Evolutionary conservation across 2,329 filamentous ascomycete genomes (phyloP), one percentile per base, ranked within the genome.

Genomic region (Keithomyces neogunnii): DNA sequence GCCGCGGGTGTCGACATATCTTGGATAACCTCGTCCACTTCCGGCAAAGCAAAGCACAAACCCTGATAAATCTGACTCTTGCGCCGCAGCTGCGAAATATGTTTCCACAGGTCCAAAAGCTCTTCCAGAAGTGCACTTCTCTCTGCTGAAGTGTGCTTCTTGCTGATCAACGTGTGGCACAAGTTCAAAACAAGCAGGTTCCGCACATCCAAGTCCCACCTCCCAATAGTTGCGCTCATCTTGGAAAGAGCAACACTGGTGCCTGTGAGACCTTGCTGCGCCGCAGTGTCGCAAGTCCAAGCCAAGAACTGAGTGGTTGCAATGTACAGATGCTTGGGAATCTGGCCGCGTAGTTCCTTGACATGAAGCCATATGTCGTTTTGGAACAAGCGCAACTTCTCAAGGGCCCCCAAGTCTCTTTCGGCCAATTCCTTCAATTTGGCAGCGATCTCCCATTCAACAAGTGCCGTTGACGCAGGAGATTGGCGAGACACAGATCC

Each of bases 71-170:
- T 33, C 42, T 66, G 63, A n/a, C 62, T 60, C 4, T 48, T 53
- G 9, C 68, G 61, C 42, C 57, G 62, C 39, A 70, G 55, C 48
- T 66, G 64, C 1, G 69, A 68, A 11, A 70, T 52, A 51, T 69
- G 65, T 56, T 64, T 63, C 69, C 69, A 71, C 49, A 70, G 51
- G 10, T 60, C 59, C 32, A 69, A 39, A 4, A 70, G 57, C 53
- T 70, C 66, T 0, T 59, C 49, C 40, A 64, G 46, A 19, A 66
- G 28, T 43, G 33, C 47, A 1, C 47, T 52, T 29, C 62, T 59
- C 5, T 55, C 40, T 2, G 44, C 31, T 5, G 50, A 50, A 3
- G 52, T 33, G 31, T 59, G 52, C 39, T 57, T 56, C 3, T 40
- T n/a, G n/a, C 51, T 49, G n/a, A 55, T 35, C 43, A 63, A 46